These are phyloP conservation scores for Parachlorella kessleri DNA, from an alignment of 139 green algal species.

Conservation along the genomic window DNA sequence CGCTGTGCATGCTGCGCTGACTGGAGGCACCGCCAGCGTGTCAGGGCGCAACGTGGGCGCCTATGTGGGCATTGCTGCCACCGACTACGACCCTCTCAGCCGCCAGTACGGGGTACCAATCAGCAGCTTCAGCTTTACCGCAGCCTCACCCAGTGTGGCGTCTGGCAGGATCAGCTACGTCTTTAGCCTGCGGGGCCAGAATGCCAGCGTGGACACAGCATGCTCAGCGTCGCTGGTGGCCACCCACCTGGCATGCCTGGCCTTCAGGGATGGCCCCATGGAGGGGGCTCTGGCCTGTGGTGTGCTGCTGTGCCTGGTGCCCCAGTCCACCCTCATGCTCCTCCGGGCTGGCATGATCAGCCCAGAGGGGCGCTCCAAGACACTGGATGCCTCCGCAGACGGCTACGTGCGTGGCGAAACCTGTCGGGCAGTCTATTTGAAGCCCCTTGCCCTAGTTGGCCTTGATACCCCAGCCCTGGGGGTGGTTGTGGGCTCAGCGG, in stretches of 20 bases:
- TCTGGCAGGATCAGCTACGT: constrained; percentile 67
- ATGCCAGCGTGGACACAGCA: constrained; percentile 75
- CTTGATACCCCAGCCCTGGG: constrained; percentile 6
- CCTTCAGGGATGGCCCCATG: constrained; percentile 34
- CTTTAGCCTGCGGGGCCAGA: constrained; percentile 65
- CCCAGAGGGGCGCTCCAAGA: constrained; percentile 83
- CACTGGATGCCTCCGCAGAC: constrained; percentile 81
- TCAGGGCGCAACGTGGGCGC: constrained; percentile 42
- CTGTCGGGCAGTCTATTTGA: constrained; percentile 20
- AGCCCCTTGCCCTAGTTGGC: background rate
- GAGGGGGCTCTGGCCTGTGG: constrained; percentile 57
- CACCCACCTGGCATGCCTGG: constrained; percentile 47
- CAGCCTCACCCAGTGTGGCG: constrained; percentile 70
- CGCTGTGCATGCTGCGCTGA: constrained; percentile 46
- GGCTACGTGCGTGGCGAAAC: constrained; percentile 85
- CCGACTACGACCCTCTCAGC: constrained; percentile 66
- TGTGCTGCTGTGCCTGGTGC: constrained; percentile 50
- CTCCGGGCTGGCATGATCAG: constrained; percentile 68
- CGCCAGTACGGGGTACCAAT: constrained; percentile 45
- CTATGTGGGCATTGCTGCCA: constrained; percentile 73
- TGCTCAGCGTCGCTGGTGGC: constrained; percentile 72
- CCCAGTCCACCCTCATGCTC: constrained; percentile 47
- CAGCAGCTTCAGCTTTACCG: constrained; percentile 43
- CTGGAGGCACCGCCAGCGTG: background rate
- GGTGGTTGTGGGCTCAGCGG: constrained; percentile 59